Conservation (phyloP, 2,329 filamentous ascomycete genomes). For the Stagonosporopsis vannaccii region DNA sequence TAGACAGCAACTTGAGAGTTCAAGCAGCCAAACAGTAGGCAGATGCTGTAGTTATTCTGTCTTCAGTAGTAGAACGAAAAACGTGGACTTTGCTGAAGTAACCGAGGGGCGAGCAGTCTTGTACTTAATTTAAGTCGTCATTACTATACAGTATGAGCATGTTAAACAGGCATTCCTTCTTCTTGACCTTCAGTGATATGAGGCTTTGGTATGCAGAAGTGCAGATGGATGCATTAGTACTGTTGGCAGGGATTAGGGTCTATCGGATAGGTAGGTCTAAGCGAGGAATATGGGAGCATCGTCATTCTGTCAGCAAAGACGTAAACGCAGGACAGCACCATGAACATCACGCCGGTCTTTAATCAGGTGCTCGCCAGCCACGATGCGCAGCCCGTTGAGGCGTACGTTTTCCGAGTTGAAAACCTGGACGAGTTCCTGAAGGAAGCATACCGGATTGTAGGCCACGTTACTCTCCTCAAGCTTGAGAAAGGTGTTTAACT, state of each 20-base stretch:
- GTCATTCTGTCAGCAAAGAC: constrained; percentile 30
- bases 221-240: not conserved
- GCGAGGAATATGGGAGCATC: constrained; percentile 37
- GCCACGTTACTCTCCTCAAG: constrained; percentile 41
- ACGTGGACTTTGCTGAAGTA: not conserved
- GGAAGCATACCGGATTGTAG: constrained; percentile 91
- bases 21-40: not conserved
- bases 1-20: not conserved
- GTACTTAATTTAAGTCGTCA: not conserved
- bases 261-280: constrained; percentile 14
- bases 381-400: constrained; percentile 60
- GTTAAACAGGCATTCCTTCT: not conserved
- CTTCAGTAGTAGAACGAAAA: not conserved
- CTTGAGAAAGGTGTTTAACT: constrained; percentile 30
- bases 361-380: constrained; percentile 71
- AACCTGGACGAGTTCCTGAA: constrained; percentile 85
- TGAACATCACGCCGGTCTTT: constrained; percentile 72
- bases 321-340: constrained; percentile 31
- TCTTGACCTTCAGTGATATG: not conserved
- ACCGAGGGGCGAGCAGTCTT: not conserved
- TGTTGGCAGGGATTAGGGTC: constrained; percentile 6
- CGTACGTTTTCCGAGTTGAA: constrained; percentile 50
- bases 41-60: not conserved
- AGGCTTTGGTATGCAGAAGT: not conserved
- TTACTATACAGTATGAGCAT: not conserved